These are phyloP conservation scores for Ocimum tenuiflorum DNA, from an alignment of 257 asterid genomes.

Conservation along the genomic window DNA sequence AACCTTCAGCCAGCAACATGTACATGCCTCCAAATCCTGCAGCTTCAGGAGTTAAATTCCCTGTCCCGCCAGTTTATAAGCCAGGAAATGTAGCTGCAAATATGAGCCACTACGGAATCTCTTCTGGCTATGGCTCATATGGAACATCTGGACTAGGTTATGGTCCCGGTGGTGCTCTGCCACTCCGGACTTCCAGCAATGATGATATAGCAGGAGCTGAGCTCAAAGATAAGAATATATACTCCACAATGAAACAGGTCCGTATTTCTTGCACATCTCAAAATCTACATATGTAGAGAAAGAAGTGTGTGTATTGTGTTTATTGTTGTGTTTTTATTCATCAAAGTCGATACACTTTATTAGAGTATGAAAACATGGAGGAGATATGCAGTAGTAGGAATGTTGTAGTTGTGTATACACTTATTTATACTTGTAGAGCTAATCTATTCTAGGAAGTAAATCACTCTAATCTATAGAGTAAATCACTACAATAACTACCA, in stretches of 20 bases:
- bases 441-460: no score
- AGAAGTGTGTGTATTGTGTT: no score
- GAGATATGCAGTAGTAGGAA: no score
- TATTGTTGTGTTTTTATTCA: no score
- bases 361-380: no score
- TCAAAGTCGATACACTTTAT: no score
- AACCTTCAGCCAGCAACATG: constrained; percentile 37
- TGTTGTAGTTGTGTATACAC: no score
- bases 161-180: constrained; percentile 29
- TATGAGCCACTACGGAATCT: constrained; percentile 37
- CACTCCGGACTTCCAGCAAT: constrained; percentile 30
- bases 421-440: no score
- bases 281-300: no score
- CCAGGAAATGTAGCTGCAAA: constrained; percentile 36
- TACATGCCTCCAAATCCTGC: constrained; percentile 40
- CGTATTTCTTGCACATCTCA: constrained; percentile 1
- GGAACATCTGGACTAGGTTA: constrained; percentile 34
- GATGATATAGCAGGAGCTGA: constrained; percentile 37
- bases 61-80: constrained; percentile 34
- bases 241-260: constrained; percentile 42
- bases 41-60: constrained; percentile 35
- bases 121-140: constrained; percentile 44
- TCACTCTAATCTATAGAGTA: no score
- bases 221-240: constrained; percentile 37
- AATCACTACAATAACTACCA: no score